Evolutionary conservation across 345 rosid species (phyloP).

Genomic region (Toxicodendron radicans): DNA sequence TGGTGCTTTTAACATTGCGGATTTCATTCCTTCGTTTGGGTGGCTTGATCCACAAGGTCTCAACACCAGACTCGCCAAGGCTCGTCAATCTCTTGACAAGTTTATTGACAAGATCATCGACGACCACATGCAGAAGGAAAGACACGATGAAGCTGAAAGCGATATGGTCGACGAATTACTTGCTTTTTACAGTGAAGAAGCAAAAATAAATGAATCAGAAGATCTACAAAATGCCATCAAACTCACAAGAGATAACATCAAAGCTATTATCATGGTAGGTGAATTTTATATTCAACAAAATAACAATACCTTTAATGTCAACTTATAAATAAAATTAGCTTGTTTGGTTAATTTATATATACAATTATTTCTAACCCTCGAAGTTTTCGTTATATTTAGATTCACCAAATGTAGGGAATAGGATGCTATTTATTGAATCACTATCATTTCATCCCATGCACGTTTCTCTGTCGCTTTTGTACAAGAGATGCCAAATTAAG

Average conservation of each 20-base stretch:
- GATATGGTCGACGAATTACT: conserved; percentile 95
- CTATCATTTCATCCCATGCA: too few relatives aligned
- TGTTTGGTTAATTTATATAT: too few relatives aligned
- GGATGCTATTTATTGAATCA: too few relatives aligned
- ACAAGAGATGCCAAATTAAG: too few relatives aligned
- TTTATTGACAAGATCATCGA: conserved; percentile 81
- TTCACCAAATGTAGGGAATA: too few relatives aligned
- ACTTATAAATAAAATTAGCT: too few relatives aligned
- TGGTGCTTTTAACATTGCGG: conserved; percentile 89
- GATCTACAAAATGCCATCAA: conserved; percentile 61
- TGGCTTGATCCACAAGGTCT: conserved; percentile 80
- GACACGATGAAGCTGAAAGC: conserved; percentile 33
- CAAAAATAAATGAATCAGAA: conserved; percentile 49
- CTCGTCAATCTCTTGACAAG: conserved; percentile 63
- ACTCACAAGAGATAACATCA: conserved; percentile 74
- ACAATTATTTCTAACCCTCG: too few relatives aligned
- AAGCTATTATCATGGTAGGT: conserved; percentile 90
- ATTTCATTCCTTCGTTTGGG: conserved; percentile 69
- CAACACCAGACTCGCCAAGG: conserved; percentile 50
- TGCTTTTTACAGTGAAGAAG: conserved; percentile 68
- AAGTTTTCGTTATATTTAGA: too few relatives aligned
- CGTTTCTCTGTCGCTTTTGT: neutral
- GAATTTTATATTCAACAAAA: neutral
- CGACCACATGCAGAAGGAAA: conserved; percentile 62
- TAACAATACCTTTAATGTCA: too few relatives aligned